Evolutionary conservation across 345 rosid species (phyloP).

Genomic region (Lepidium africanum): DNA sequence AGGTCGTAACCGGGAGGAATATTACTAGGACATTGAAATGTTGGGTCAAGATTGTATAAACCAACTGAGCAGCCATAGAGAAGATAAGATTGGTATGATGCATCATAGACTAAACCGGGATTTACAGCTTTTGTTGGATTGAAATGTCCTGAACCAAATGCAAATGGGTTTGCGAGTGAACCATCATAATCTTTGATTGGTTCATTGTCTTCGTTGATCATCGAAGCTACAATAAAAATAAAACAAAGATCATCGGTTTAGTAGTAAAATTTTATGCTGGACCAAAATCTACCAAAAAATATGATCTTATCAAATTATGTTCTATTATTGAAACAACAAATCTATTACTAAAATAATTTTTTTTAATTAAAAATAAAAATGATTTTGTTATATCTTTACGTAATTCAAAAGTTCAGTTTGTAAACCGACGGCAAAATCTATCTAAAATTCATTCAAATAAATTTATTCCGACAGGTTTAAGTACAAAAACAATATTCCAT

Average conservation of each 20-base stretch:
- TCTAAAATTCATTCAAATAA: too few relatives aligned
- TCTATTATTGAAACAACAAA: too few relatives aligned
- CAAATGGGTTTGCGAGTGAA: constrained; percentile 38
- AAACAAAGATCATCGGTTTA: background rate
- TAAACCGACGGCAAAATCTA: too few relatives aligned
- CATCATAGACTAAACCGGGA: constrained; percentile 69
- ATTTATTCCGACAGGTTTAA: too few relatives aligned
- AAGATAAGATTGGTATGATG: constrained; percentile 42
- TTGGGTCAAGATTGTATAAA: background rate
- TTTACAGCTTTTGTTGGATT: constrained; percentile 43
- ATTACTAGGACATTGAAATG: constrained; percentile 33
- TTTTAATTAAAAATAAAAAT: too few relatives aligned
- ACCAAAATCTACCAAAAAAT: background rate
- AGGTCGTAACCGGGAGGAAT: constrained; percentile 29
- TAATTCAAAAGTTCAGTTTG: too few relatives aligned
- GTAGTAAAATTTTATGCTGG: background rate
- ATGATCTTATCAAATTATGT: too few relatives aligned
- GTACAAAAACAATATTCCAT: too few relatives aligned
- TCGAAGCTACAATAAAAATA: constrained; percentile 33
- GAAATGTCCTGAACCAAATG: constrained; percentile 54
- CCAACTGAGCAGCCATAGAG: constrained; percentile 43
- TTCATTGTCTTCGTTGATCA: constrained; percentile 30
- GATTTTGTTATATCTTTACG: too few relatives aligned
- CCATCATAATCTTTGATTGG: constrained; percentile 34
- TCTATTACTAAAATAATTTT: too few relatives aligned